Percentiles rank a stretch among this genome's conserved stretches.
Conservation (phyloP, 768 basidiomycete genomes). For the Pleurotus citrinopileatus region DNA sequence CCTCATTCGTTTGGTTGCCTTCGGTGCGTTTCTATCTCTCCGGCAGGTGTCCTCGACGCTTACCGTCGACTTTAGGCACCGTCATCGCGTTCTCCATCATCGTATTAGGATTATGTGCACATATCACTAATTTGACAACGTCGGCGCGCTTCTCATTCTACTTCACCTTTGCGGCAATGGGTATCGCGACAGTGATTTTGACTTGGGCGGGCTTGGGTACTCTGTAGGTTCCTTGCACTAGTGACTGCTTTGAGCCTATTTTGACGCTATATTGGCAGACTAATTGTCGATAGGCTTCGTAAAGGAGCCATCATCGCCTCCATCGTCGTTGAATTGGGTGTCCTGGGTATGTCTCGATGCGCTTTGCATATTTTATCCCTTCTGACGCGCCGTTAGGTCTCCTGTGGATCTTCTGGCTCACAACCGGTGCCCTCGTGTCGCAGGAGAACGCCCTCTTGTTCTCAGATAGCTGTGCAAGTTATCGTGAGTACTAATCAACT, state of each 20-base stretch:
- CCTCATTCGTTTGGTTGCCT: constrained; percentile 16
- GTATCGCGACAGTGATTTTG: constrained; percentile 31
- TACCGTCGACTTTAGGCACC: constrained; percentile 8
- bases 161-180: constrained; percentile 32
- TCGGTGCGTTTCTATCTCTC: constrained; percentile 14
- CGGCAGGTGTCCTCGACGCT: background rate
- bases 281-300: constrained; percentile 30
- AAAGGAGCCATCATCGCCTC: constrained; percentile 33
- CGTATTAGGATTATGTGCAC: constrained; percentile 22
- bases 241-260: no score
- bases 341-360: constrained; percentile 29
- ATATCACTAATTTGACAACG: constrained; percentile 21
- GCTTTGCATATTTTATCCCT: background rate
- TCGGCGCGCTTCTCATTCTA: constrained; percentile 18
- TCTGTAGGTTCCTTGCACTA: no score
- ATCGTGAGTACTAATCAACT: constrained; percentile 9
- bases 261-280: no score
- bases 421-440: constrained; percentile 2
- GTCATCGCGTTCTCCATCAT: constrained; percentile 25
- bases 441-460: background rate
- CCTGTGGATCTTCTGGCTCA: constrained; percentile 6
- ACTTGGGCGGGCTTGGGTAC: constrained; percentile 28
- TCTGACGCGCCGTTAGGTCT: background rate
- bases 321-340: constrained; percentile 36
- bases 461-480: constrained; percentile 17